These are phyloP conservation scores for Pistacia vera DNA, from an alignment of 345 rosid genomes.

Conservation along the genomic window DNA sequence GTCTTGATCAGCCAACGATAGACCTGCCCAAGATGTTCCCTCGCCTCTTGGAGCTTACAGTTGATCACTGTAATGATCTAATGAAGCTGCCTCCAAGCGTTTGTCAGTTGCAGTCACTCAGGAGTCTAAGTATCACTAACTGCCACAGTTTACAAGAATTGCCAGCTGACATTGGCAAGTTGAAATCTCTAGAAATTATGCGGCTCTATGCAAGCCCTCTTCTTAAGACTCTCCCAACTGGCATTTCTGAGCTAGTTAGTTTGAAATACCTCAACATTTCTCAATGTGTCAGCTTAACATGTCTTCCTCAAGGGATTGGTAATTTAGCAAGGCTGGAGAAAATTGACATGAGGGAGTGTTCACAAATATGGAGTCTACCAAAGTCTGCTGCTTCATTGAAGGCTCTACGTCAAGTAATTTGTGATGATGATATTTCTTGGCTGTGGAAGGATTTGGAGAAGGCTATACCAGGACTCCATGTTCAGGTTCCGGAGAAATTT, in stretches of 20 bases:
- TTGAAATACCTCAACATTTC: slow-evolving; percentile 80
- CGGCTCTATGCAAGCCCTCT: slow-evolving; percentile 82
- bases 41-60: slow-evolving; percentile 55
- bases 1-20: slow-evolving; percentile 49
- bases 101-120: slow-evolving; percentile 48
- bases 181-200: slow-evolving; percentile 51
- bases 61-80: slow-evolving; percentile 86
- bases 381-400: slow-evolving; percentile 45
- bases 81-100: slow-evolving; percentile 58
- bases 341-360: slow-evolving; percentile 95
- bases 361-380: slow-evolving; percentile 40
- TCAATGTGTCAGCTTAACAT: slow-evolving; percentile 59
- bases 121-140: slow-evolving; percentile 74
- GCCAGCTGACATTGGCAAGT: slow-evolving; percentile 52
- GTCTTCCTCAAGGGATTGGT: slow-evolving; percentile 68
- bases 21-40: slow-evolving; percentile 66
- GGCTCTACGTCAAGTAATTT: slow-evolving; percentile 60
- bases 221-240: slow-evolving; percentile 53
- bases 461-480: slow-evolving; percentile 42
- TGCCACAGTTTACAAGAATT: slow-evolving; percentile 71
- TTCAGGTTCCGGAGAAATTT: slow-evolving; percentile 67
- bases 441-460: slow-evolving; percentile 56
- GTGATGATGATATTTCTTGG: slow-evolving; percentile 72
- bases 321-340: slow-evolving; percentile 59
- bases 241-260: slow-evolving; percentile 51